These are phyloP conservation scores for Boletellus ananiceps DNA, from an alignment of 768 basidiomycete species.

Conservation along the genomic window DNA sequence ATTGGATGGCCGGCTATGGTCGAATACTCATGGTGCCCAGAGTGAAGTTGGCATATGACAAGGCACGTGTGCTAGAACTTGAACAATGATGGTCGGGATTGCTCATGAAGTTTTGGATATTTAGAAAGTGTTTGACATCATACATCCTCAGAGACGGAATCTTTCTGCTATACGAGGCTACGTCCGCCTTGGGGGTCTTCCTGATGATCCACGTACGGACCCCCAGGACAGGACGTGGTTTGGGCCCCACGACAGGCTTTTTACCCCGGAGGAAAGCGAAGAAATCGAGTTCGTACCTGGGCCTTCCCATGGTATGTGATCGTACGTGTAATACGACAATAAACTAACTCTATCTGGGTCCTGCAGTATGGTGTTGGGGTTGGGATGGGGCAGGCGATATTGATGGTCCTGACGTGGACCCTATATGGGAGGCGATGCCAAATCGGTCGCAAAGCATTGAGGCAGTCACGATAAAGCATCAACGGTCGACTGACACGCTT, in stretches of 20 bases:
- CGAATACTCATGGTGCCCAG: constrained; percentile 97
- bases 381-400: constrained; percentile 99
- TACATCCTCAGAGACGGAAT: constrained; percentile 87
- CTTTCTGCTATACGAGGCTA: constrained; percentile 95
- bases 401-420: constrained; percentile 96
- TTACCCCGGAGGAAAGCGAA: constrained; percentile 82
- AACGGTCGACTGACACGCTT: constrained; percentile 37
- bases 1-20: constrained; percentile 95
- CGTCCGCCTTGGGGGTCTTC: constrained; percentile 89
- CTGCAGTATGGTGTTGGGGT: constrained; percentile 97
- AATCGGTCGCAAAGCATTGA: constrained; percentile 54
- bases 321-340: neutral
- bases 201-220: constrained; percentile 93
- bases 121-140: constrained; percentile 90
- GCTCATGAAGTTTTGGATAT: constrained; percentile 4
- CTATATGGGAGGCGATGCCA: constrained; percentile 89
- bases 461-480: constrained; percentile 68
- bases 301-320: constrained; percentile 69
- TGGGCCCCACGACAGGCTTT: constrained; percentile 93
- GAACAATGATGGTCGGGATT: neutral
- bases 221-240: constrained; percentile 99
- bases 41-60: constrained; percentile 94
- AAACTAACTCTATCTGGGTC: constrained; percentile 4
- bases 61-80: constrained; percentile 41
- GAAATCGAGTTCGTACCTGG: constrained; percentile 73